Percentiles rank a stretch among this genome's conserved stretches.
Conservation (phyloP, 805 yeast genomes). For the Sugiyamaella mastotermitis region DNA sequence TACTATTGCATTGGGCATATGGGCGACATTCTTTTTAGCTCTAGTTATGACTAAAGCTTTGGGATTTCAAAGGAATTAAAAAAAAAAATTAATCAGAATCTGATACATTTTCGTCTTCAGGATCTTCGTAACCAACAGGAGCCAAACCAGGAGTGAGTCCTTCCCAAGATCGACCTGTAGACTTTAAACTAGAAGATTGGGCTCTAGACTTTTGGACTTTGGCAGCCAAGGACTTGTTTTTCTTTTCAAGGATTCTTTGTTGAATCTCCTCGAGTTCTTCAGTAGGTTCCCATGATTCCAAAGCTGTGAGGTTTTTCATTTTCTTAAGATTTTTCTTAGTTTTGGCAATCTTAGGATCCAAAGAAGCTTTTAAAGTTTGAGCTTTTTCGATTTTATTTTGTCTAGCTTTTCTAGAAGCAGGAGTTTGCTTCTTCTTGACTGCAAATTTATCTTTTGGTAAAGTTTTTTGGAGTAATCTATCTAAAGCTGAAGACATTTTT, state of each 20-base stretch:
- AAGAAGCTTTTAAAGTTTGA: slow-evolving; percentile 8
- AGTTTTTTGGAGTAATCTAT: slow-evolving; percentile 17
- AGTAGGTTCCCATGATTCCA: slow-evolving; percentile 9
- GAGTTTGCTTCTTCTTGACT: slow-evolving; percentile 5
- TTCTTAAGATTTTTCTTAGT: background rate
- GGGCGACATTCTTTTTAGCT: slow-evolving; percentile 18
- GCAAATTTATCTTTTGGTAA: slow-evolving; percentile 7
- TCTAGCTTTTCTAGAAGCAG: slow-evolving; percentile 14
- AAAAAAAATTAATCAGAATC: slow-evolving; percentile 6
- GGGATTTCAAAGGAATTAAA: slow-evolving; percentile 8
- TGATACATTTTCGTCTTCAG: slow-evolving; percentile 18
- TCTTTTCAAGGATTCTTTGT: slow-evolving; percentile 6
- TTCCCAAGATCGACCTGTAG: slow-evolving; percentile 6
- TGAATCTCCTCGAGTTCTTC: slow-evolving; percentile 13
- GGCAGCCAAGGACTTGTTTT: slow-evolving; percentile 3
- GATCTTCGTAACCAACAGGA: slow-evolving; percentile 23
- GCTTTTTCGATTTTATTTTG: slow-evolving; percentile 17
- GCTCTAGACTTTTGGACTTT: background rate
- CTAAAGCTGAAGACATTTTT: slow-evolving; percentile 14
- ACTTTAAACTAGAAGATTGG: background rate
- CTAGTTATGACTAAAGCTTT: slow-evolving; percentile 18
- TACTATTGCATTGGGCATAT: slow-evolving; percentile 18
- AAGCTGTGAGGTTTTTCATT: slow-evolving; percentile 6
- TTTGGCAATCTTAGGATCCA: slow-evolving; percentile 9
- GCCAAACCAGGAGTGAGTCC: slow-evolving; percentile 27